phyloP scores from a whole-genome alignment of 2,329 filamentous ascomycete species.

The Diaporthe destruens region DNA sequence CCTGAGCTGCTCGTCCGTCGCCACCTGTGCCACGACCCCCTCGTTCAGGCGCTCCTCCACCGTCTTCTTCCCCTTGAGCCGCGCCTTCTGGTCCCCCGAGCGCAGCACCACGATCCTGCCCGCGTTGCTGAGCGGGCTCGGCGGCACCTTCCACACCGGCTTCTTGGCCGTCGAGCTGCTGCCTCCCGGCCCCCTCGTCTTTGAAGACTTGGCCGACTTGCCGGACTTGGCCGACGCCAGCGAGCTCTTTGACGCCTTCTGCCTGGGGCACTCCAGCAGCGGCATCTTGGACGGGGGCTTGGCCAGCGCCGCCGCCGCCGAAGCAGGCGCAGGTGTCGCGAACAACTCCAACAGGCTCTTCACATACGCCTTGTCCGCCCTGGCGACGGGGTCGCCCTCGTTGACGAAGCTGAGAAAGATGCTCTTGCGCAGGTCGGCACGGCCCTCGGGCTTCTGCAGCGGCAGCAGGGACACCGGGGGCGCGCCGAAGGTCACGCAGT shows the following conservation, averaged over 20 bases:
- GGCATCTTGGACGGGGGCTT: slow-evolving; percentile 34
- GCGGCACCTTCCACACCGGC: slow-evolving; percentile 74
- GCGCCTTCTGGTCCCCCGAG: slow-evolving; percentile 56
- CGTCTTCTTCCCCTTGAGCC: slow-evolving; percentile 59
- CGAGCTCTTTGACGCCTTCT: slow-evolving; percentile 48
- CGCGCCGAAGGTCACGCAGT: slow-evolving; percentile 89
- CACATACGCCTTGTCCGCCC: slow-evolving; percentile 83
- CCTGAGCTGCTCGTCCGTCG: slow-evolving; percentile 76
- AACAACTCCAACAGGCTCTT: slow-evolving; percentile 79
- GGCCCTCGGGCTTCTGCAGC: slow-evolving; percentile 66
- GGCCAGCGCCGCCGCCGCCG: slow-evolving; percentile 13
- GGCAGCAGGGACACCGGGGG: slow-evolving; percentile 82
- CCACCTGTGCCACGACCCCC: slow-evolving; percentile 76
- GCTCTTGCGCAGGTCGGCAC: slow-evolving; percentile 65
- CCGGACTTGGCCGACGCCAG: slow-evolving; percentile 47
- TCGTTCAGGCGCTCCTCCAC: slow-evolving; percentile 65
- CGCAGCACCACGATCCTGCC: slow-evolving; percentile 77
- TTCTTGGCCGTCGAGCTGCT: slow-evolving; percentile 37
- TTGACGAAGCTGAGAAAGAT: slow-evolving; percentile 86
- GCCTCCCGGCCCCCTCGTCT: neutral
- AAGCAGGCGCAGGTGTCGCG: slow-evolving; percentile 61
- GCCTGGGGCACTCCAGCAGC: slow-evolving; percentile 43
- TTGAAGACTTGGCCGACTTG: slow-evolving; percentile 45
- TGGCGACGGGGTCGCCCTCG: slow-evolving; percentile 84
- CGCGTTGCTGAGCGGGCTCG: slow-evolving; percentile 76